Base-by-base conservation (phyloP, 106 monocot species). In the Narthecium ossifragum region DNA sequence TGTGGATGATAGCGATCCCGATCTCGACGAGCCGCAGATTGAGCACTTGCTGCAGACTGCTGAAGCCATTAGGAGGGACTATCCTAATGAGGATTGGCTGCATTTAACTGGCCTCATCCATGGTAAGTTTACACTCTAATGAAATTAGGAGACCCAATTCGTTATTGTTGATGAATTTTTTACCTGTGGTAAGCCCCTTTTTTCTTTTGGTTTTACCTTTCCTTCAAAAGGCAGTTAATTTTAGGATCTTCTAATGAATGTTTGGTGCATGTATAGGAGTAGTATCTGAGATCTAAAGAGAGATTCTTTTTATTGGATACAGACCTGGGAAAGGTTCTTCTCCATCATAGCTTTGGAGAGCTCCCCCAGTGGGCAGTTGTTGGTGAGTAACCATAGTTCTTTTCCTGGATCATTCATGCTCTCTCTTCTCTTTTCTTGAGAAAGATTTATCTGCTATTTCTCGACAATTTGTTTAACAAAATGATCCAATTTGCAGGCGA, bases 281-380 rank as follows among this genome's bases (percentile, higher is more conserved):
- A n/a, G n/a, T n/a, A n/a, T n/a, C n/a, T n/a, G n/a, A n/a, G n/a
- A n/a, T n/a, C n/a, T n/a, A n/a, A n/a, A n/a, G n/a, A n/a, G n/a
- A n/a, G n/a, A n/a, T n/a, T n/a, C n/a, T n/a, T n/a, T n/a, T n/a
- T n/a, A n/a, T n/a, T n/a, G n/a, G n/a, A n/a, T n/a, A n/a, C 60
- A 89, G 92, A 94, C 66, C 80, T 94, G 12, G 93, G 93, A 18
- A 94, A 94, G 70, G 94, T 90, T 50, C 86, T 94, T 40, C 78
- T 90, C 11, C 93, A 94, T 59, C 66, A 50, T 1, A 79, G 46
- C n/a, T 94, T 94, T 75, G 93, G 93, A 6, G 34, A 71, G 37
- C 89, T 88, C 43, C 93, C 93, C 12, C 93, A 94, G 43, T 94
- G 93, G 93, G 79, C 90, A 4, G 85, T 90, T 41, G 89, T 94